Percentiles rank a stretch among this genome's conserved stretches.
These are phyloP conservation scores for Coemansia umbellata DNA, from an alignment of 192 early-diverging fungal genomes.

Conservation along the genomic window DNA sequence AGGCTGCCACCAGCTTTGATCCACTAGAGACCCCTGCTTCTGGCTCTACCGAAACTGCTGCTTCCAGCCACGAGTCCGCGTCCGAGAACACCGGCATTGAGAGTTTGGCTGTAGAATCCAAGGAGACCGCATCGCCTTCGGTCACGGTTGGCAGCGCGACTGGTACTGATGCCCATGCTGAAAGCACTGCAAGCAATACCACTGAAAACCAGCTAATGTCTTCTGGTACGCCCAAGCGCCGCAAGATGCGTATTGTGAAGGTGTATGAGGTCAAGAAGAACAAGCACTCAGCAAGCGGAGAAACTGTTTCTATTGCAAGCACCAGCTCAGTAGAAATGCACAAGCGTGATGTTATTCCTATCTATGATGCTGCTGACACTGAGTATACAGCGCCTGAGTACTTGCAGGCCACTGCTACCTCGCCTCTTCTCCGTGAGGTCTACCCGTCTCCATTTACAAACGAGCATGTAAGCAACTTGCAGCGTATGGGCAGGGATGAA, in stretches of 20 bases:
- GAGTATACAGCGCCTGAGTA: not conserved
- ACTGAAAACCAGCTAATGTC: not conserved
- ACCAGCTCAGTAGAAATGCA: conserved; percentile 6
- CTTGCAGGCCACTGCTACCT: not conserved
- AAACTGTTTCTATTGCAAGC: not conserved
- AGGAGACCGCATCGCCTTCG: conserved; percentile 10
- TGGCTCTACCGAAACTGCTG: not conserved
- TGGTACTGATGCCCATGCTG: conserved; percentile 5
- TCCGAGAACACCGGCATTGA: not conserved
- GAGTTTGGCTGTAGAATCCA: conserved; percentile 1
- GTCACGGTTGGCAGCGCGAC: conserved; percentile 24
- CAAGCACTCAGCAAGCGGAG: conserved; percentile 14
- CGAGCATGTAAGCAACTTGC: conserved; percentile 8
- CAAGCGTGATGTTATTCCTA: conserved; percentile 35
- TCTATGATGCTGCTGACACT: conserved; percentile 9
- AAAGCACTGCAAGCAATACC: not conserved
- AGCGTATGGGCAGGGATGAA: conserved; percentile 20
- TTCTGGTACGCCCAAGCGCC: conserved; percentile 15
- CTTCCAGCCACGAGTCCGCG: not conserved
- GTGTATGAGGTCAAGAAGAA: conserved; percentile 52
- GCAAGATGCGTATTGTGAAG: conserved; percentile 49
- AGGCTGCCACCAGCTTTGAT: conserved; percentile 18
- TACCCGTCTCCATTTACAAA: not conserved
- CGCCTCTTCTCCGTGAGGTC: not conserved
- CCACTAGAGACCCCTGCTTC: conserved; percentile 8